These are phyloP conservation scores for Ophiostoma sp. DNA, from an alignment of 2,329 filamentous ascomycete species.

Conservation along the genomic window DNA sequence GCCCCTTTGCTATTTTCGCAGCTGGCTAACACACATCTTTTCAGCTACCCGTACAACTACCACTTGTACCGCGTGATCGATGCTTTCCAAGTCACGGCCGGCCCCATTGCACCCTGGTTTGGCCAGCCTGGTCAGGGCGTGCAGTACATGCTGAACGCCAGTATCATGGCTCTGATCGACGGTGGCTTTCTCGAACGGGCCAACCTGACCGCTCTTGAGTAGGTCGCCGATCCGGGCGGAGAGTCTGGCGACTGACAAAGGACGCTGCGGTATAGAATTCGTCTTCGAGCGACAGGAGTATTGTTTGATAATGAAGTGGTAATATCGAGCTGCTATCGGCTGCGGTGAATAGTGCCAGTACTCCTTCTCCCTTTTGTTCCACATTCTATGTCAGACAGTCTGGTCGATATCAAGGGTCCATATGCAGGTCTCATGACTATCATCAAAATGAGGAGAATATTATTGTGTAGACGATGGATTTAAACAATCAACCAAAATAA, in stretches of 20 bases:
- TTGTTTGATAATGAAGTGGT: not conserved
- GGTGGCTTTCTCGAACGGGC: slow-evolving; percentile 34
- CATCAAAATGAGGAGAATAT: not conserved
- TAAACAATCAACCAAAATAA: not conserved
- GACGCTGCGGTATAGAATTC: too few species aligned
- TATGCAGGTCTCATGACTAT: not conserved
- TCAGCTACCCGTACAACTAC: slow-evolving; percentile 44
- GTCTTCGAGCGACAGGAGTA: not conserved
- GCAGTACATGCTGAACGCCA: slow-evolving; percentile 31
- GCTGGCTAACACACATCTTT: not conserved
- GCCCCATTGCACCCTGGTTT: slow-evolving; percentile 47
- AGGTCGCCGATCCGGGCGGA: not conserved
- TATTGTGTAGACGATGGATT: not conserved
- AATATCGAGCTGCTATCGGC: not conserved
- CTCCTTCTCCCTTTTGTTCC: not conserved
- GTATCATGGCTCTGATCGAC: slow-evolving; percentile 34
- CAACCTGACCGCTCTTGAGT: slow-evolving; percentile 25
- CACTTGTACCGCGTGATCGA: slow-evolving; percentile 43
- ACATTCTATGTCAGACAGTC: not conserved
- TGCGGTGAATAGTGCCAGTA: not conserved
- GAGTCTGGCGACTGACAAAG: not conserved
- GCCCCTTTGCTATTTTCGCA: not conserved
- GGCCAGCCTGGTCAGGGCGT: slow-evolving; percentile 46
- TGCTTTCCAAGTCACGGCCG: slow-evolving; percentile 38
- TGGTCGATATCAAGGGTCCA: not conserved